These are phyloP conservation scores for Quercus ilex DNA, from an alignment of 306 rosid species.

Conservation along the genomic window DNA sequence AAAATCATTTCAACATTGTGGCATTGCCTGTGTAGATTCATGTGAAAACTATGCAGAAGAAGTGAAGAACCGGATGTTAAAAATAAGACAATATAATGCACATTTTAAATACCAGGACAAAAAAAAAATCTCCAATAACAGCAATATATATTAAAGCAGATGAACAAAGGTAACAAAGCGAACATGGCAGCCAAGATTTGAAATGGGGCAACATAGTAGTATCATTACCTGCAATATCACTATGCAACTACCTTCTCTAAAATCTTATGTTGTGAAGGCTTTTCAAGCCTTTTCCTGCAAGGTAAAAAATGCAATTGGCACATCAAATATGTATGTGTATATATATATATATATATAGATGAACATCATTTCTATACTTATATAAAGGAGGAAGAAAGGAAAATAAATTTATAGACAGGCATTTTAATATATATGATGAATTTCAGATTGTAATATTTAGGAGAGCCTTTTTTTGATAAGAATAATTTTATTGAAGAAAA, in stretches of 20 bases:
- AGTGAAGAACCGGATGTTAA: background rate
- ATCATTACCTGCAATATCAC: conserved; percentile 12
- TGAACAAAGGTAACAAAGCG: background rate
- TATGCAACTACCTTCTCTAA: conserved; percentile 35
- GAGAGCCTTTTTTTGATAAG: background rate
- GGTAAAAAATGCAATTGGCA: conserved; percentile 7
- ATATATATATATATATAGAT: too few relatives aligned
- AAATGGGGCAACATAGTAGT: background rate
- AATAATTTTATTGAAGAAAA: too few relatives aligned
- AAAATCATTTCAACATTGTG: too few relatives aligned
- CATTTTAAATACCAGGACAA: background rate
- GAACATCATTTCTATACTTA: too few relatives aligned
- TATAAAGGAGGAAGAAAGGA: too few relatives aligned
- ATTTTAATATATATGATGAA: background rate
- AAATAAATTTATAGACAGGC: too few relatives aligned
- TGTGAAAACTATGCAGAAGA: background rate
- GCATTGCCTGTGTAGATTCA: background rate
- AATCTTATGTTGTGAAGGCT: conserved; percentile 18
- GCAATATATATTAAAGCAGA: background rate
- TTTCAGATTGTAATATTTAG: background rate
- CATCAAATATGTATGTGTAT: background rate
- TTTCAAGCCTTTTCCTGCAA: conserved; percentile 41
- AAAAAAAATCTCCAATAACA: background rate
- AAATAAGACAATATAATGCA: background rate
- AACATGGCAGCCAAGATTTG: background rate